phyloP scores from a whole-genome alignment of 306 rosid species.

The Malus domestica region DNA sequence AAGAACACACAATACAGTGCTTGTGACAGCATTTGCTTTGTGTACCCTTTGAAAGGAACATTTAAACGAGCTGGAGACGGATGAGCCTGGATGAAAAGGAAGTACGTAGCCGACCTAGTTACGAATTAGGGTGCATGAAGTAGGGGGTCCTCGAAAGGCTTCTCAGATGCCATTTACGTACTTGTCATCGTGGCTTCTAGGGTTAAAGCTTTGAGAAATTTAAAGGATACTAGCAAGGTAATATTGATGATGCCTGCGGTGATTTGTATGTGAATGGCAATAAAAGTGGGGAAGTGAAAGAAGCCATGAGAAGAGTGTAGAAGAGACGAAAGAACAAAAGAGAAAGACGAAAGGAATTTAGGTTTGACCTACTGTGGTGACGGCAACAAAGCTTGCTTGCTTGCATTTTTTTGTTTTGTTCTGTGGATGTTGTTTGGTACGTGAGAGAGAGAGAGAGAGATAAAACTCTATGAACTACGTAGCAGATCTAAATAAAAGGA shows the following conservation, averaged over 20 bases:
- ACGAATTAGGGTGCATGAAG: neutral
- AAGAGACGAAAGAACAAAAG: no score
- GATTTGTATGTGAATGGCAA: neutral
- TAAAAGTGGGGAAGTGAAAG: neutral
- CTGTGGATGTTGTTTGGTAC: no score
- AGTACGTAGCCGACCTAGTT: conserved; percentile 48
- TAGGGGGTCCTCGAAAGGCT: conserved; percentile 6
- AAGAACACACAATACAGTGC: conserved; percentile 16
- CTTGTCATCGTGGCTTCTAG: conserved; percentile 36
- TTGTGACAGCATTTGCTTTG: conserved; percentile 17
- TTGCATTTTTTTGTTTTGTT: no score
- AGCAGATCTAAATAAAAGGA: no score
- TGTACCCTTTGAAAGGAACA: conserved; percentile 28
- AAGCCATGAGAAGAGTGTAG: no score
- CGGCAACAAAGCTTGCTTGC: no score
- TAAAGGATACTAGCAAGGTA: conserved; percentile 4
- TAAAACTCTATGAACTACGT: no score
- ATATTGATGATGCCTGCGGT: neutral
- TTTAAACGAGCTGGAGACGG: conserved; percentile 12
- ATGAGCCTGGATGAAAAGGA: conserved; percentile 16
- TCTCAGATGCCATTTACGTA: conserved; percentile 28
- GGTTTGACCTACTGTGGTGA: no score
- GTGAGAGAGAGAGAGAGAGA: no score
- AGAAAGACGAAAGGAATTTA: no score
- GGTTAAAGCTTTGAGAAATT: conserved; percentile 58